Percentiles rank a stretch among this genome's conserved stretches.
Conservation (phyloP, 176 grass and related monocot species). For the Poa annua region DNA sequence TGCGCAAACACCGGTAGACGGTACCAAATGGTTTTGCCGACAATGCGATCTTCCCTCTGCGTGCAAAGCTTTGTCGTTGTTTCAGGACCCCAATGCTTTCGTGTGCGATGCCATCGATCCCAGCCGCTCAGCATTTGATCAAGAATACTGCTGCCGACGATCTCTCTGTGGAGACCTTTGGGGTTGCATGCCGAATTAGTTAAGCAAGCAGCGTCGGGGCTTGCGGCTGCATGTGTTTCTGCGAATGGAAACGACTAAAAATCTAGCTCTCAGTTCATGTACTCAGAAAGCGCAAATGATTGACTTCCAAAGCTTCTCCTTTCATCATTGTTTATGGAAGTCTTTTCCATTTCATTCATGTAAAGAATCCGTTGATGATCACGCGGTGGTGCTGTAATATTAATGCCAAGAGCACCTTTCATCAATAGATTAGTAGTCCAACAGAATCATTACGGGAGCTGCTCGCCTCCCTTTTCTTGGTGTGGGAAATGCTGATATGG, state of each 20-base stretch:
- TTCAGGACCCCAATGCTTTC: neutral
- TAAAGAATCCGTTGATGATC: slow-evolving; percentile 36
- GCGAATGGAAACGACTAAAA: slow-evolving; percentile 23
- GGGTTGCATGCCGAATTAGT: neutral
- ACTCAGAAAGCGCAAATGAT: slow-evolving; percentile 51
- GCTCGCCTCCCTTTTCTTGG: slow-evolving; percentile 27
- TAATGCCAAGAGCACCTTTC: slow-evolving; percentile 42
- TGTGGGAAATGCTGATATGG: slow-evolving; percentile 9
- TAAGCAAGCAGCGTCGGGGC: neutral
- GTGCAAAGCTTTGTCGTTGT: slow-evolving; percentile 1
- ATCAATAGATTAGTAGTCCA: slow-evolving; percentile 26
- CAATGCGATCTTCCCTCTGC: slow-evolving; percentile 18
- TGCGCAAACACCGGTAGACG: neutral
- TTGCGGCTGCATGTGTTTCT: slow-evolving; percentile 36
- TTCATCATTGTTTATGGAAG: slow-evolving; percentile 12
- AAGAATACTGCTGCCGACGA: neutral
- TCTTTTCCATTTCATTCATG: neutral
- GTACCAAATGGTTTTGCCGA: slow-evolving; percentile 28
- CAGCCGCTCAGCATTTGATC: slow-evolving; percentile 5
- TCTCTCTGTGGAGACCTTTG: neutral
- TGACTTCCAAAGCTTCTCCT: slow-evolving; percentile 42
- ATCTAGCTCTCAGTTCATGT: slow-evolving; percentile 38
- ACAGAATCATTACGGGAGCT: slow-evolving; percentile 49
- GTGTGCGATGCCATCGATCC: neutral
- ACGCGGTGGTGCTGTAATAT: slow-evolving; percentile 38